Percentiles rank a stretch among this genome's conserved stretches.
phyloP scores from a whole-genome alignment of 148 eudicot genomes.

The Chenopodium berlandieri region DNA sequence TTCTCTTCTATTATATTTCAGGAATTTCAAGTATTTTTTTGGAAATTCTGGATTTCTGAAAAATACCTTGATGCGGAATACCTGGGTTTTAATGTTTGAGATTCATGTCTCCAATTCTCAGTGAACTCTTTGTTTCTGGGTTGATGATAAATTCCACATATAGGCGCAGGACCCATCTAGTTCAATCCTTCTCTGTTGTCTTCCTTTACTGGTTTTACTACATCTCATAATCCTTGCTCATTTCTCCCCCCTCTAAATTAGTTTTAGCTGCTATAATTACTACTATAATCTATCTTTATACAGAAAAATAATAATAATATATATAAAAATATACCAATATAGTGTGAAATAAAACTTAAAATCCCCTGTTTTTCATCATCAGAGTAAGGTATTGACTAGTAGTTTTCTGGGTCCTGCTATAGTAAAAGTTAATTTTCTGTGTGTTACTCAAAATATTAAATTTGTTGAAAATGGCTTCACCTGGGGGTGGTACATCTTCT shows the following conservation, averaged over 20 bases:
- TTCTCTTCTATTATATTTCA: not conserved
- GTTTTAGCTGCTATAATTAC: constrained; percentile 1
- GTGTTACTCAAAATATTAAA: not conserved
- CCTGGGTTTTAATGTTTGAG: constrained; percentile 69
- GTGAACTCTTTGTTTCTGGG: constrained; percentile 79
- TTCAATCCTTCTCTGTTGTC: constrained; percentile 93
- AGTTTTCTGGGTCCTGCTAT: constrained; percentile 35
- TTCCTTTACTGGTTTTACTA: constrained; percentile 92
- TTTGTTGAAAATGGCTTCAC: constrained; percentile 44
- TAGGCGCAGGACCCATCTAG: constrained; percentile 84
- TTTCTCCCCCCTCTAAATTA: not conserved
- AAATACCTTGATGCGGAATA: constrained; percentile 48
- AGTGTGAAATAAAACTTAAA: constrained; percentile 4
- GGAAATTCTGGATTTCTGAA: not conserved
- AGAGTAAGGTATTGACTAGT: constrained; percentile 10
- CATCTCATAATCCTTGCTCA: constrained; percentile 50
- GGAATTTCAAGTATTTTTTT: not conserved
- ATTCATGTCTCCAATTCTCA: constrained; percentile 85
- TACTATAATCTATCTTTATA: not conserved
- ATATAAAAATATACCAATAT: constrained; percentile 10
- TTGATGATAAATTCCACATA: constrained; percentile 88
- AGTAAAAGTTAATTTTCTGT: not conserved
- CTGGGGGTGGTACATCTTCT: constrained; percentile 51
- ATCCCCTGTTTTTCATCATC: constrained; percentile 13
- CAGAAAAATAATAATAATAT: not conserved